phyloP scores from a whole-genome alignment of 306 rosid genomes.

The Medicago ruthenica region DNA sequence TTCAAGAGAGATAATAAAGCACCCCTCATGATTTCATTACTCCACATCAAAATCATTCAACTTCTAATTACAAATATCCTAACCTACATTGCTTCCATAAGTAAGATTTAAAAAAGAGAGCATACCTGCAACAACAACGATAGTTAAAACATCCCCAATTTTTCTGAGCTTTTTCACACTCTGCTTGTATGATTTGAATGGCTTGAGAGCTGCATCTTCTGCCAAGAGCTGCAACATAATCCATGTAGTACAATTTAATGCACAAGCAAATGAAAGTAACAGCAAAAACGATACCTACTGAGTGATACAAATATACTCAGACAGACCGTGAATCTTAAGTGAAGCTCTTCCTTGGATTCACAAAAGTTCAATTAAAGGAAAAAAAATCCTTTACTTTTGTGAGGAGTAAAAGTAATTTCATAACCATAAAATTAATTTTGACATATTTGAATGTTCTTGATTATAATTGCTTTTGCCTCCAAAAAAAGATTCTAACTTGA shows the following conservation, averaged over 20 bases:
- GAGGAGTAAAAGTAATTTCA: neutral
- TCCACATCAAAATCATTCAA: constrained; percentile 28
- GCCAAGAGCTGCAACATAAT: constrained; percentile 77
- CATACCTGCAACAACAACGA: constrained; percentile 73
- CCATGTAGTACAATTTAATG: constrained; percentile 1
- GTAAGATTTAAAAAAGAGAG: constrained; percentile 12
- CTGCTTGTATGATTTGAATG: constrained; percentile 83
- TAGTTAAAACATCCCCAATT: constrained; percentile 74
- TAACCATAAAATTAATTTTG: neutral
- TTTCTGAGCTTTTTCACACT: constrained; percentile 59
- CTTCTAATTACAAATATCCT: constrained; percentile 22
- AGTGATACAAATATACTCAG: neutral
- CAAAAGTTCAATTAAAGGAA: no score
- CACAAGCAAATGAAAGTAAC: constrained; percentile 17
- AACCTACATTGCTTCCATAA: constrained; percentile 2
- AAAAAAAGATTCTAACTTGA: neutral
- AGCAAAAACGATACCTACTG: neutral
- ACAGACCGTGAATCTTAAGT: neutral
- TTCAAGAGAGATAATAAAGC: constrained; percentile 30
- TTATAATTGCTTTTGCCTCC: neutral
- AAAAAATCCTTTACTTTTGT: no score
- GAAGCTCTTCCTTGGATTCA: no score
- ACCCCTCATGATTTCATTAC: constrained; percentile 5
- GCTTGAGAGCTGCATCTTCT: constrained; percentile 67
- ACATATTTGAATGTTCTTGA: neutral